Base-by-base conservation (phyloP, 306 rosid genomes). In the Vicia sativa region DNA sequence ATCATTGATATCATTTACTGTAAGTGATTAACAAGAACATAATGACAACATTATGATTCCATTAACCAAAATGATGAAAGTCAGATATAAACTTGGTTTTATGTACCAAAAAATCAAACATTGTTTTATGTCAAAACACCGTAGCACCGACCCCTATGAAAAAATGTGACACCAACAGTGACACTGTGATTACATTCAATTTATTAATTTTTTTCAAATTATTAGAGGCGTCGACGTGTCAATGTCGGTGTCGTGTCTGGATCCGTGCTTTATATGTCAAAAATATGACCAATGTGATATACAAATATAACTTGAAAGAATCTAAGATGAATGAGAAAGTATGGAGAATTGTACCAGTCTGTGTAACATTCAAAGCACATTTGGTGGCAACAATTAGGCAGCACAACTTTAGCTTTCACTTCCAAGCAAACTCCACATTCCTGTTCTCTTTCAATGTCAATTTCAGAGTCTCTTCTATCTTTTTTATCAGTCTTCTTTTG, bases 401-500 rank as follows among this genome's bases (percentile, higher is more conserved):
- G 68, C 21, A 92, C 96, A 72, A 90, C 86, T 84, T 87, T 92
- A 39, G 72, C 58, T 68, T 82, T 87, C 79, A 86, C 67, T 77
- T 90, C 98, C 96, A 90, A 73, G 82, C 98, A 93, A 83, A 93
- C 90, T 11, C 96, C 93, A 70, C 98, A 93, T 78, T 93, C 98
- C 45, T 86, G 86, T 65, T 90, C 98, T 79, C 97, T 86, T 76
- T 88, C 96, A 10, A 80, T 71, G 79, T 93, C 98, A 62, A 85
- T 39, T 75, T 80, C 89, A 13, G 93, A 78, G 28, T 78, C 70
- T 65, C 31, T 82, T 74, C 65, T 81, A 87, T 49, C 69, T 4
- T 8, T 37, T 9, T 39, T 55, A 37, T 55, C 73, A 37, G 2
- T 57, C 58, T 65, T 86, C 68, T 79, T 85, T 82, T 70, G 87